Conservation (phyloP, 495 filamentous ascomycete genomes). For the Aspergillus sclerotioniger region DNA sequence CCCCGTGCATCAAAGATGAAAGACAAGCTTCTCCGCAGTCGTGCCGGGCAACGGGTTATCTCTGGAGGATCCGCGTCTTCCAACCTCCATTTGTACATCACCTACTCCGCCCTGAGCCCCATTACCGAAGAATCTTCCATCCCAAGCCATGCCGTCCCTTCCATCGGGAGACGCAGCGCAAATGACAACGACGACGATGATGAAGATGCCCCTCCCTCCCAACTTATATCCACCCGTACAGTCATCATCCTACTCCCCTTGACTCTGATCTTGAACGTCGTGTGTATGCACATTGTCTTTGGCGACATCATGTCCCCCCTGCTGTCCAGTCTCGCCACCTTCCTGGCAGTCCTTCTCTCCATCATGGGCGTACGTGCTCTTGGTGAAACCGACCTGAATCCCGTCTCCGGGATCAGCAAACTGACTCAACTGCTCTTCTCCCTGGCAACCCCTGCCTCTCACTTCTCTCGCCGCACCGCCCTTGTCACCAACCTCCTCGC, state of each 20-base stretch:
- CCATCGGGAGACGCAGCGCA: slow-evolving; percentile 10
- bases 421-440: slow-evolving; percentile 94
- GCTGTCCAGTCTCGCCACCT: slow-evolving; percentile 77
- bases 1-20: slow-evolving; percentile 36
- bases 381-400: slow-evolving; percentile 95
- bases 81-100: slow-evolving; percentile 30
- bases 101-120: slow-evolving; percentile 41
- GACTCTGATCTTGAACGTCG: slow-evolving; percentile 76
- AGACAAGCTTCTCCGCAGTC: slow-evolving; percentile 27
- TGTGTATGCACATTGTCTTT: slow-evolving; percentile 77
- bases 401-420: slow-evolving; percentile 95
- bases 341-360: slow-evolving; percentile 83
- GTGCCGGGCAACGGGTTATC: slow-evolving; percentile 26
- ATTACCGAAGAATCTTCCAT: slow-evolving; percentile 23
- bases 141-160: slow-evolving; percentile 4
- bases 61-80: slow-evolving; percentile 8
- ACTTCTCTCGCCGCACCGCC: slow-evolving; percentile 56
- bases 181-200: slow-evolving; percentile 35
- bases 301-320: slow-evolving; percentile 55
- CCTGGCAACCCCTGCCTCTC: slow-evolving; percentile 75
- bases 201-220: slow-evolving; percentile 76
- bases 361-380: slow-evolving; percentile 95
- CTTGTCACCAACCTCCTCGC: slow-evolving; percentile 91
- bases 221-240: slow-evolving; percentile 71
- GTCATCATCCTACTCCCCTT: slow-evolving; percentile 72